These are phyloP conservation scores for Pseudogymnoascus sp. DNA, from an alignment of 2,329 filamentous ascomycete genomes.

Conservation along the genomic window DNA sequence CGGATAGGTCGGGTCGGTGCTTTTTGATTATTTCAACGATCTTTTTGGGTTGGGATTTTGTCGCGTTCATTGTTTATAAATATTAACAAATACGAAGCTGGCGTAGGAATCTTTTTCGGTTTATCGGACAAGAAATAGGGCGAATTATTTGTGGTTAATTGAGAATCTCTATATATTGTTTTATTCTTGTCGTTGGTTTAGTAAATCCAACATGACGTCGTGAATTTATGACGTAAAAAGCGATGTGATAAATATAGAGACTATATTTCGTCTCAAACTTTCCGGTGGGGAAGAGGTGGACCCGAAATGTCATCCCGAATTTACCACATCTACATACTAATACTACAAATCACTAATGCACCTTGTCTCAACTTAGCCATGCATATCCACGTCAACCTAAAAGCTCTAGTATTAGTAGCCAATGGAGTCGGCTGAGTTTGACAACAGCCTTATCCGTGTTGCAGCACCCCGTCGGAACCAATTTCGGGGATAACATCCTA, in stretches of 20 bases:
- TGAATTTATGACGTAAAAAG: slow-evolving; percentile 1
- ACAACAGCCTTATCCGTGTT: background rate
- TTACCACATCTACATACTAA: background rate
- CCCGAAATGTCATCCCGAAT: background rate
- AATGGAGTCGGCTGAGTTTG: background rate
- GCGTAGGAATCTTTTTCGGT: background rate
- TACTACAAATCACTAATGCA: background rate
- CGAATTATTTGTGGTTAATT: background rate
- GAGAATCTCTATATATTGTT: background rate
- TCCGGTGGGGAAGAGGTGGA: background rate
- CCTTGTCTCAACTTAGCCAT: background rate
- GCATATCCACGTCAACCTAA: background rate
- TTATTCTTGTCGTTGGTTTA: background rate
- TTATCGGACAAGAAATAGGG: background rate
- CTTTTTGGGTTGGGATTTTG: background rate
- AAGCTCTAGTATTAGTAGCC: slow-evolving; percentile 2
- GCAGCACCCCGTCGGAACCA: background rate
- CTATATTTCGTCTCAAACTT: background rate
- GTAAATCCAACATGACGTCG: background rate
- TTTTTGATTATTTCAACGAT: background rate
- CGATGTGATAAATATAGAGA: background rate
- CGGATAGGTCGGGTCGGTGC: background rate
- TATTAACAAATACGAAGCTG: background rate
- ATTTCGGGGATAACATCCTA: slow-evolving; percentile 20
- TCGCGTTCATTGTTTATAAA: background rate